These are phyloP conservation scores for Colletotrichum liaoningense DNA, from an alignment of 2,329 filamentous ascomycete species.

Conservation along the genomic window DNA sequence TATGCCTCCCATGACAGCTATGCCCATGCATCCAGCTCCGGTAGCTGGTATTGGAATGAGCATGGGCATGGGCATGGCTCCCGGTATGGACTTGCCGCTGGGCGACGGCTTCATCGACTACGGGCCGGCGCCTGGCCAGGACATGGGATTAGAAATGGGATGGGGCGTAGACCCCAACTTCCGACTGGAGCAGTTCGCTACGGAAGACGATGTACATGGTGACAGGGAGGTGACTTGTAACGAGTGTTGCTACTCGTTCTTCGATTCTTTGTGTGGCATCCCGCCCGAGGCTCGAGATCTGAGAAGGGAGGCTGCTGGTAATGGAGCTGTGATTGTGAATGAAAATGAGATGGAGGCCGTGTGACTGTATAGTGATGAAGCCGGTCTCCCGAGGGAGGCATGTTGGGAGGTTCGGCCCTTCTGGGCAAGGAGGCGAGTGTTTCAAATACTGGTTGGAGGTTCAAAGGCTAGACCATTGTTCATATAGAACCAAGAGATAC, in stretches of 20 bases:
- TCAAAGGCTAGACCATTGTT: background rate
- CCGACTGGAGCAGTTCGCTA: conserved; percentile 2
- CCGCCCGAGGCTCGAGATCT: background rate
- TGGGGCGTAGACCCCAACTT: conserved; percentile 16
- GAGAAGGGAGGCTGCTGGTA: background rate
- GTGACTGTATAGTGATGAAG: background rate
- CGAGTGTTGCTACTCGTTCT: conserved; percentile 16
- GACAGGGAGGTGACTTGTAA: conserved; percentile 13
- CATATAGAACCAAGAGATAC: background rate
- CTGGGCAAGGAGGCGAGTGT: too few relatives aligned
- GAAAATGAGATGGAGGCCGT: conserved; percentile 27
- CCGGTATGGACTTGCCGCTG: background rate
- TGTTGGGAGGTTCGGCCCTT: background rate
- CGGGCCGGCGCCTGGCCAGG: conserved; percentile 20
- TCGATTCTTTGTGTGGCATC: conserved; percentile 20
- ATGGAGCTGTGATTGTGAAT: background rate
- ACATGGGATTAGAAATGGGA: conserved; percentile 15
- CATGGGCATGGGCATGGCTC: conserved; percentile 1
- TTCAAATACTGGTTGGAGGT: background rate
- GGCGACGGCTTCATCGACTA: conserved; percentile 32
- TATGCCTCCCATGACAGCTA: conserved; percentile 19
- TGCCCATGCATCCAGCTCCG: conserved; percentile 15
- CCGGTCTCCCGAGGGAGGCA: background rate
- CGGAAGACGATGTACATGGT: background rate
- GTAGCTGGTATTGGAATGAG: conserved; percentile 3